These are phyloP conservation scores for Endocarpon pusillum DNA, from an alignment of 495 filamentous ascomycete species.

Conservation along the genomic window DNA sequence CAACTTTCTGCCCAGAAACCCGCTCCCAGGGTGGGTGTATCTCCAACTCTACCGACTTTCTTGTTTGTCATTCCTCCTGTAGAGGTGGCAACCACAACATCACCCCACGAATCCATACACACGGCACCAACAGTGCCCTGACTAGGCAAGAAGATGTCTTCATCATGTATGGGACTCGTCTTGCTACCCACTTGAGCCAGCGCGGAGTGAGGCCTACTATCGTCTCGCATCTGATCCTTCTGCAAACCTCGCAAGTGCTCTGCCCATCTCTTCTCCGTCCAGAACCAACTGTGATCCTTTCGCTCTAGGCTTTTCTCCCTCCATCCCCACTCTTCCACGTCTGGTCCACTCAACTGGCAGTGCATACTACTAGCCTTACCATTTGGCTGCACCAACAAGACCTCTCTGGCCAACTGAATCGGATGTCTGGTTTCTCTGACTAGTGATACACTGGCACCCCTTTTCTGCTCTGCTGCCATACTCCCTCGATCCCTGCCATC, in stretches of 20 bases:
- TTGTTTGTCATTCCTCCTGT: slow-evolving; percentile 88
- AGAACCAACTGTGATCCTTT: slow-evolving; percentile 57
- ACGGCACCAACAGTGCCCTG: slow-evolving; percentile 80
- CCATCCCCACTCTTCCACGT: slow-evolving; percentile 40
- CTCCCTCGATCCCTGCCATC: background rate
- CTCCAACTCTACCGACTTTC: slow-evolving; percentile 65
- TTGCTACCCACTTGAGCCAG: no score
- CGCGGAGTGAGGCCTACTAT: no score
- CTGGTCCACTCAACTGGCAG: slow-evolving; percentile 53
- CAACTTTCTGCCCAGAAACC: slow-evolving; percentile 86
- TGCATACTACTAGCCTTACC: slow-evolving; percentile 37
- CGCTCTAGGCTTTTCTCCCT: slow-evolving; percentile 35
- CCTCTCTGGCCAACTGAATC: slow-evolving; percentile 53
- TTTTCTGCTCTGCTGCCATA: no score
- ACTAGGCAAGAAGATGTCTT: no score
- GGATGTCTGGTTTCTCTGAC: slow-evolving; percentile 61
- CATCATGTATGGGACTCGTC: no score
- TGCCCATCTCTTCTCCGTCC: slow-evolving; percentile 63
- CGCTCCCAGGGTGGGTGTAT: slow-evolving; percentile 72
- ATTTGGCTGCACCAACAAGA: slow-evolving; percentile 37
- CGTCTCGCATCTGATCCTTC: no score
- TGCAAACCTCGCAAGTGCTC: slow-evolving; percentile 57
- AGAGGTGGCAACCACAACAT: slow-evolving; percentile 63
- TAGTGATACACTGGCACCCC: slow-evolving; percentile 59
- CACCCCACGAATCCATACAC: slow-evolving; percentile 55